Percentiles rank a stretch among this genome's conserved stretches.
phyloP scores from a whole-genome alignment of 306 rosid species.

The Vigna hirtella region DNA sequence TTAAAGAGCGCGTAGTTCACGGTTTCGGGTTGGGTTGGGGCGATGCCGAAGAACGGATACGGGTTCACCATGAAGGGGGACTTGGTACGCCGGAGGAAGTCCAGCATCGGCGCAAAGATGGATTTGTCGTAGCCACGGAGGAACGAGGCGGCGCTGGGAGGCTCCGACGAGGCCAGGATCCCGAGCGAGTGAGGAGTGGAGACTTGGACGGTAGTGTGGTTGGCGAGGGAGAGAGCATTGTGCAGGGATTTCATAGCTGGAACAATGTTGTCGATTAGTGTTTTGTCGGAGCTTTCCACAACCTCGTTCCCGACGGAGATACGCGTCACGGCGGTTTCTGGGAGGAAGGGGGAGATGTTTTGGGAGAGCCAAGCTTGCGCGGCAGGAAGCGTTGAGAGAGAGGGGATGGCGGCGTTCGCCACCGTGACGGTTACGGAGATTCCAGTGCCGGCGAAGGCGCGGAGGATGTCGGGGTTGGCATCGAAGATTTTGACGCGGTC shows the following conservation, averaged over 20 bases:
- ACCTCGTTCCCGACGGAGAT: conserved; percentile 89
- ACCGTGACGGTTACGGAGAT: conserved; percentile 70
- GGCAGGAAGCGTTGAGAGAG: conserved; percentile 61
- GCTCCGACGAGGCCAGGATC: conserved; percentile 66
- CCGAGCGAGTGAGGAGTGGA: conserved; percentile 83
- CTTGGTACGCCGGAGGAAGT: conserved; percentile 63
- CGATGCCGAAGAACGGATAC: conserved; percentile 78
- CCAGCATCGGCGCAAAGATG: conserved; percentile 72
- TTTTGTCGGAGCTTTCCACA: conserved; percentile 82
- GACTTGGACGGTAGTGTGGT: conserved; percentile 62
- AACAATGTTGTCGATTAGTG: conserved; percentile 67
- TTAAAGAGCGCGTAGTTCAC: conserved; percentile 70
- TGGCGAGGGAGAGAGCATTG: conserved; percentile 60
- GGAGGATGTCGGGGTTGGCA: conserved; percentile 69
- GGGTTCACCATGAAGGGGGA: conserved; percentile 84
- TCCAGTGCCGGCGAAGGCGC: conserved; percentile 68
- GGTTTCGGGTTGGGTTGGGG: conserved; percentile 42
- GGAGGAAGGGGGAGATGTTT: conserved; percentile 68
- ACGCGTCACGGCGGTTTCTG: conserved; percentile 58
- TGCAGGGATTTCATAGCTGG: conserved; percentile 78
- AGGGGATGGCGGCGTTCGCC: conserved; percentile 68
- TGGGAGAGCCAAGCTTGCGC: conserved; percentile 71
- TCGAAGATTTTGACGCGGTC: conserved; percentile 78
- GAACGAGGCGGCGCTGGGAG: conserved; percentile 74
- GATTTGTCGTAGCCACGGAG: conserved; percentile 69